Evolutionary conservation across 495 filamentous ascomycete species (phyloP), one percentile per base, ranked within the genome.

Genomic region (Penicillium simplicissimum): DNA sequence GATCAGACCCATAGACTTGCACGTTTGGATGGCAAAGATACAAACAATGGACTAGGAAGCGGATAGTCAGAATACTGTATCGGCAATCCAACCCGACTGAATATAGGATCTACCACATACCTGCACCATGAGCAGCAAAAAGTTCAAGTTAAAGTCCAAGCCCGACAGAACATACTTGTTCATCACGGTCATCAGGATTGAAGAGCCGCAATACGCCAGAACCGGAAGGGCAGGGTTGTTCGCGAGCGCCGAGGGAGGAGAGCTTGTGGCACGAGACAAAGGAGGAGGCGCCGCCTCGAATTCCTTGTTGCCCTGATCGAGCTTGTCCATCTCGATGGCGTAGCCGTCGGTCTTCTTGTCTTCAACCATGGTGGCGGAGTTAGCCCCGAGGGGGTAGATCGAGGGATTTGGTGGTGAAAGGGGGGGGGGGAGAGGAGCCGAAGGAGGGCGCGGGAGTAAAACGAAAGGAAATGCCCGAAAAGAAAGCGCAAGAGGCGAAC

Each of bases 121-220:
- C 88, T 99, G 95, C 49, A 98, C 82, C 57, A 82, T 87, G 33
- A 98, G 86, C 57, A 97, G 87, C 76, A 98, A 92, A 79, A 98
- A 98, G 76, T 97, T 98, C 66, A 99, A 74, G 76, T 99, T 99
- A 81, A 95, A 99, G 62, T 90, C 85, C 14, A 83, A 76, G 34
- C 95, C 96, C 35, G 91, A 96, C 34, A 99, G 82, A 52, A 97
- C 93, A 73, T 95, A 99, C 84, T 99, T 99, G 80, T 99, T 99
- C 78, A 95, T 96, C 25, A 96, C 88, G 40, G 96, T 99, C 95
- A 99, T 99, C 74, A 94, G 81, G 65, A 99, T 99, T 6, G 93
- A 97, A 54, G 95, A 89, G 66, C 87, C 82, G 78, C 95, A 99
- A 80, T 99, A 99, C 23, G 89, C 87, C 53, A 97, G 71, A 63